Evolutionary conservation across 2,329 filamentous ascomycete species (phyloP).

Genomic region (Acrodontium crateriforme): DNA sequence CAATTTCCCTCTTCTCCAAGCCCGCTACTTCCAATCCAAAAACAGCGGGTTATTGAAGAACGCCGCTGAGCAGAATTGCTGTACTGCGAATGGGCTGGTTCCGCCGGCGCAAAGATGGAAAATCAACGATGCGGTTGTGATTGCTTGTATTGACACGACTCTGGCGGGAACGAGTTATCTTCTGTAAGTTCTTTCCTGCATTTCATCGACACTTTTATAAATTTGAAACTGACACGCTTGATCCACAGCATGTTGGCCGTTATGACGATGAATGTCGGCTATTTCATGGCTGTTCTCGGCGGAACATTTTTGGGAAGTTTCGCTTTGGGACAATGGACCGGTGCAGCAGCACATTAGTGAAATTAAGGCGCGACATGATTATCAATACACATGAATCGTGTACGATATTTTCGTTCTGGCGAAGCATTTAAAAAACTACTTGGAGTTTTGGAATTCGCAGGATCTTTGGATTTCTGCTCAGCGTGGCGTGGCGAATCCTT

Average conservation of each 20-base stretch:
- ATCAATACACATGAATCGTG: too few species aligned
- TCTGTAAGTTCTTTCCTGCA: slow-evolving; percentile 46
- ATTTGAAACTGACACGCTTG: slow-evolving; percentile 5
- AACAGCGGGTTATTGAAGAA: slow-evolving; percentile 6
- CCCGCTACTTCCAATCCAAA: slow-evolving; percentile 5
- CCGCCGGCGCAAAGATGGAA: slow-evolving; percentile 51
- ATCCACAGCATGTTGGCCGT: slow-evolving; percentile 71
- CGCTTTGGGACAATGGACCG: slow-evolving; percentile 14
- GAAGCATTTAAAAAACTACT: too few species aligned
- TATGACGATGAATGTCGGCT: slow-evolving; percentile 78
- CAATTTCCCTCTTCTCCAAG: slow-evolving; percentile 10
- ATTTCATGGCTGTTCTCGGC: slow-evolving; percentile 61
- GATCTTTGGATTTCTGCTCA: too few species aligned
- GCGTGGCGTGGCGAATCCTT: too few species aligned
- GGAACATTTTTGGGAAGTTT: slow-evolving; percentile 59
- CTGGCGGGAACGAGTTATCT: slow-evolving; percentile 65
- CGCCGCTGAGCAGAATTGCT: slow-evolving; percentile 2
- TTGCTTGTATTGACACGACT: slow-evolving; percentile 54
- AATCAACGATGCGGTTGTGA: slow-evolving; percentile 59
- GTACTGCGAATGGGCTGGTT: slow-evolving; percentile 4
- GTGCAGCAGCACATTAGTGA: too few species aligned
- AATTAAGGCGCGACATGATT: too few species aligned
- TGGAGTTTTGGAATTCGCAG: too few species aligned
- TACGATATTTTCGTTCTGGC: too few species aligned
- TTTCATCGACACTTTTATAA: neutral